phyloP scores from a whole-genome alignment of 2,329 filamentous ascomycete species.

The Hortaea sp. region DNA sequence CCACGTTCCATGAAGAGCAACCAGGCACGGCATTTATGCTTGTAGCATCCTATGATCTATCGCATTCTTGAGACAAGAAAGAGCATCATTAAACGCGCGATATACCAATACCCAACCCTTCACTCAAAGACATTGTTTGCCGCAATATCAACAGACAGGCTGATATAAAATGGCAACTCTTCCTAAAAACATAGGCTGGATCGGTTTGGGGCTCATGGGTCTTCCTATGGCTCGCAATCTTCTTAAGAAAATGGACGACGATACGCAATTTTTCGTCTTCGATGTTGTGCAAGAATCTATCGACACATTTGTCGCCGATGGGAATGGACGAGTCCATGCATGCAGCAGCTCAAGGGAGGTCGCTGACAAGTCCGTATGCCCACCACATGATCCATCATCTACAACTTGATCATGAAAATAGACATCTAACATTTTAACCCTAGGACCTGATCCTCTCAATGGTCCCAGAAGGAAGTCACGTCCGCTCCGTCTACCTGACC shows the following conservation, averaged over 20 bases:
- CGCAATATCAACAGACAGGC: too few relatives aligned
- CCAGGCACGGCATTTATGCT: too few relatives aligned
- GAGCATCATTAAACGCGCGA: not conserved
- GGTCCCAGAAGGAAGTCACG: constrained; percentile 44
- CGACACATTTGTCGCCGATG: constrained; percentile 33
- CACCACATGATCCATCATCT: not conserved
- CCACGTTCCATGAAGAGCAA: too few relatives aligned
- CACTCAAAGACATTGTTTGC: not conserved
- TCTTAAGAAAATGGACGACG: constrained; percentile 34
- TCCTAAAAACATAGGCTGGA: constrained; percentile 34
- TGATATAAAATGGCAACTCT: constrained; percentile 12
- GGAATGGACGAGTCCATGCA: constrained; percentile 29
- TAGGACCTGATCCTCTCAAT: constrained; percentile 44
- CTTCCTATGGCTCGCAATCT: constrained; percentile 44
- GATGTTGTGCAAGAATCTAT: constrained; percentile 38
- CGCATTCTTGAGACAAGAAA: too few relatives aligned
- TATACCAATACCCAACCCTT: not conserved
- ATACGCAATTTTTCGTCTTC: constrained; percentile 38
- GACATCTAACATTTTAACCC: not conserved
- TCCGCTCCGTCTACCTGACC: constrained; percentile 42
- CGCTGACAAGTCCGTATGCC: constrained; percentile 39
- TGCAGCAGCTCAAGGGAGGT: constrained; percentile 38
- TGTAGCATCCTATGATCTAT: too few relatives aligned
- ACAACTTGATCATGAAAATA: not conserved
- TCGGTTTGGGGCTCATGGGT: constrained; percentile 48